Percentiles rank a stretch among this genome's conserved stretches.
Conservation (phyloP, 1,139 yeast species). For the Saccharomyces pastorianus region DNA sequence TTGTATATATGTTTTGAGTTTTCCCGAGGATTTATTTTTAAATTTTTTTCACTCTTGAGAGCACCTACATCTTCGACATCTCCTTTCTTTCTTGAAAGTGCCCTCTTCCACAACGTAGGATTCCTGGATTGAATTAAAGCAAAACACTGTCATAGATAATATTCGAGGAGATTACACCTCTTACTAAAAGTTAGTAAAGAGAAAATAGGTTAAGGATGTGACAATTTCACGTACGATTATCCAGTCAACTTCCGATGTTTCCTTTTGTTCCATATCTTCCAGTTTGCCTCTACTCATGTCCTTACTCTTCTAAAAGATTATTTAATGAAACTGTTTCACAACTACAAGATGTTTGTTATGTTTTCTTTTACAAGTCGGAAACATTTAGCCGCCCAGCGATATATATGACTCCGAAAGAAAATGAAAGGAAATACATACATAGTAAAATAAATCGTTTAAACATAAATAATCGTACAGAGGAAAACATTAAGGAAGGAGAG, state of each 20-base stretch:
- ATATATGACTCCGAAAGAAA: background rate
- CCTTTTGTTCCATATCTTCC: background rate
- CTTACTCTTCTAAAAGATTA: background rate
- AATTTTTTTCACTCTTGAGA: background rate
- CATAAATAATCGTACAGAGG: background rate
- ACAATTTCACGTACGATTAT: slow-evolving; percentile 11
- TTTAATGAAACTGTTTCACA: background rate
- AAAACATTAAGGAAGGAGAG: background rate
- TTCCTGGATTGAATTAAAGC: slow-evolving; percentile 18
- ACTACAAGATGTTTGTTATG: background rate
- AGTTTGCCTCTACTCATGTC: background rate
- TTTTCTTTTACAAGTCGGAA: background rate
- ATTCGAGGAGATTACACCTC: background rate
- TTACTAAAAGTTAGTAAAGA: slow-evolving; percentile 3
- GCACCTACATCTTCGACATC: background rate
- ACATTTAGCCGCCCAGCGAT: background rate
- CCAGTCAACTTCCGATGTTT: slow-evolving; percentile 11
- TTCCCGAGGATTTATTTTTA: background rate
- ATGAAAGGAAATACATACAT: background rate
- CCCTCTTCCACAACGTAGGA: slow-evolving; percentile 13
- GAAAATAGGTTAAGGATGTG: background rate
- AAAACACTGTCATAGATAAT: slow-evolving; percentile 11
- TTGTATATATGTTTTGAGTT: background rate
- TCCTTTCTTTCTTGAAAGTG: background rate
- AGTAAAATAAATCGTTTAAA: background rate